Conservation (phyloP, 1,139 yeast genomes). For the Suhomyces choctaworum region DNA sequence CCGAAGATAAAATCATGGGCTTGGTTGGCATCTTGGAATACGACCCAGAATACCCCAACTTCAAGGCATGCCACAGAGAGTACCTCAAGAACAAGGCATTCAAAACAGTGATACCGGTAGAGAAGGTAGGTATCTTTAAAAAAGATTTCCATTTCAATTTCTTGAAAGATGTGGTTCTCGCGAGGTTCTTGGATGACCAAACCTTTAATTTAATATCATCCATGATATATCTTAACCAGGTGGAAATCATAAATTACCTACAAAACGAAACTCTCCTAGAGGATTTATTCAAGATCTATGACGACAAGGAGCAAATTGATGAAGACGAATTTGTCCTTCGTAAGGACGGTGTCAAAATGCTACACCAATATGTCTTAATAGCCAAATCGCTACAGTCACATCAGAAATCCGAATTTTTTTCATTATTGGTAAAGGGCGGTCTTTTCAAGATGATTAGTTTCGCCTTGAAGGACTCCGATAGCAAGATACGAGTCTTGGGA, state of each 20-base stretch:
- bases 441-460: conserved; percentile 68
- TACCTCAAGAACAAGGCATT: conserved; percentile 61
- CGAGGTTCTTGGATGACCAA: conserved; percentile 78
- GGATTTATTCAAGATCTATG: conserved; percentile 58
- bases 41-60: conserved; percentile 79
- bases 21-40: conserved; percentile 86
- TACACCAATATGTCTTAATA: conserved; percentile 77
- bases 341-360: conserved; percentile 72
- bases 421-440: conserved; percentile 65
- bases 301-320: conserved; percentile 1
- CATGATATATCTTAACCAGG: conserved; percentile 67
- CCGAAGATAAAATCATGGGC: conserved; percentile 60
- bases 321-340: conserved; percentile 21
- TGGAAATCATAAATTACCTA: conserved; percentile 66
- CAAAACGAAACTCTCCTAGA: conserved; percentile 53
- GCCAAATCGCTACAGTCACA: conserved; percentile 67
- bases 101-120: conserved; percentile 70
- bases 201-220: conserved; percentile 65
- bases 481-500: conserved; percentile 64
- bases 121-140: conserved; percentile 58
- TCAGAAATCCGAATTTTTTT: conserved; percentile 68
- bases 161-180: conserved; percentile 81
- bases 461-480: conserved; percentile 60
- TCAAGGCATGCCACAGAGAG: conserved; percentile 77
- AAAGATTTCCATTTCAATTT: conserved; percentile 77